Conservation (phyloP, 1,284 basidiomycete genomes). For the Taiwanofungus camphoratus region DNA sequence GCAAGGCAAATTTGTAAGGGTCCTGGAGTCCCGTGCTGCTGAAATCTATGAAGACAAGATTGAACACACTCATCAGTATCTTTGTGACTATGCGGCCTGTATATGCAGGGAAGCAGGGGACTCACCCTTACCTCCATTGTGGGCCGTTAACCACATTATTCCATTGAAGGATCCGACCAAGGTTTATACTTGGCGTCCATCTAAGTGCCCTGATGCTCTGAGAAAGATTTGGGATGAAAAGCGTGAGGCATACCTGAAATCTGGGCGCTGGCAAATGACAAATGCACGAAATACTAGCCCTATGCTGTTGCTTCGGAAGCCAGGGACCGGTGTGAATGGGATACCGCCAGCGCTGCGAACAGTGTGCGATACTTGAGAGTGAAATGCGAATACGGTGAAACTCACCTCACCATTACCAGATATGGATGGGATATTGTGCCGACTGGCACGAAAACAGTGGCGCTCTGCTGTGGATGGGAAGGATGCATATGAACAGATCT, state of each 20-base stretch:
- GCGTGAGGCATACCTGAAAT: slow-evolving; percentile 21
- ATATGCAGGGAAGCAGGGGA: slow-evolving; percentile 24
- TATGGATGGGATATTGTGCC: slow-evolving; percentile 4
- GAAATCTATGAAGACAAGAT: slow-evolving; percentile 16
- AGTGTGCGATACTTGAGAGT: slow-evolving; percentile 25
- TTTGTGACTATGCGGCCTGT: slow-evolving; percentile 17
- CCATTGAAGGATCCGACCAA: slow-evolving; percentile 31
- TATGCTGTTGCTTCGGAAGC: slow-evolving; percentile 27
- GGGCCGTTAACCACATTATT: slow-evolving; percentile 34
- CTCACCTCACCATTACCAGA: slow-evolving; percentile 26
- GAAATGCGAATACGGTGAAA: slow-evolving; percentile 31
- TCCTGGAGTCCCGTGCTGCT: slow-evolving; percentile 11
- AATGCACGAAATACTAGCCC: slow-evolving; percentile 28
- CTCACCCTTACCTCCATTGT: slow-evolving; percentile 26
- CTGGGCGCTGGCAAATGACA: slow-evolving; percentile 24
- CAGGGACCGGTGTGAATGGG: too few relatives aligned
- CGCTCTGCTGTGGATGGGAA: slow-evolving; percentile 5
- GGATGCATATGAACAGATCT: slow-evolving; percentile 21
- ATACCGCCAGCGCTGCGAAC: slow-evolving; percentile 27
- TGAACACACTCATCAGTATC: slow-evolving; percentile 10
- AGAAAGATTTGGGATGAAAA: slow-evolving; percentile 23
- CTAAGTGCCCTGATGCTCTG: slow-evolving; percentile 27
- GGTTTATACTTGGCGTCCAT: slow-evolving; percentile 26
- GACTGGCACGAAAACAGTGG: neutral
- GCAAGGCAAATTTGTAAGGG: slow-evolving; percentile 13